Conservation (phyloP, 495 filamentous ascomycete genomes). For the Pseudomonodictys pantanalensis region DNA sequence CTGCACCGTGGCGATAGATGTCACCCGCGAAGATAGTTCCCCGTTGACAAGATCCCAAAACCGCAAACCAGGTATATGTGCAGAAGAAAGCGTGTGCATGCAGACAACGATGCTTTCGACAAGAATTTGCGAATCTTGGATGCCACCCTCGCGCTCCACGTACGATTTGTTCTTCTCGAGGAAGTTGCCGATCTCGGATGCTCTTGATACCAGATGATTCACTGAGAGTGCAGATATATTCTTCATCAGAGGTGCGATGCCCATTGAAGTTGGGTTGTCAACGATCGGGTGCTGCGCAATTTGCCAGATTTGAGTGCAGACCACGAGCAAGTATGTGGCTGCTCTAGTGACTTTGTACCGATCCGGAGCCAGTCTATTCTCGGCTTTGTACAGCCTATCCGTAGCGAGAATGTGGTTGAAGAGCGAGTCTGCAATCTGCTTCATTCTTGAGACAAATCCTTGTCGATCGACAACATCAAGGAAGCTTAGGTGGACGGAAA, state of each 20-base stretch:
- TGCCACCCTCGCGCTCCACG: slow-evolving; percentile 60
- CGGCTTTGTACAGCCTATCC: not conserved
- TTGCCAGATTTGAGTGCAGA: slow-evolving; percentile 29
- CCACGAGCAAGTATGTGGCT: slow-evolving; percentile 27
- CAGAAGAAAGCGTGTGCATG: slow-evolving; percentile 56
- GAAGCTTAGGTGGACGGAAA: slow-evolving; percentile 51
- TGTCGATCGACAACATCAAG: slow-evolving; percentile 48
- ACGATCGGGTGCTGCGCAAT: slow-evolving; percentile 28
- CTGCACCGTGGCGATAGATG: slow-evolving; percentile 49
- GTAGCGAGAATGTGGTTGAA: not conserved
- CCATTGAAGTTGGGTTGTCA: slow-evolving; percentile 1
- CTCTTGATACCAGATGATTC: slow-evolving; percentile 13
- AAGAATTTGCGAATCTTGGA: slow-evolving; percentile 55
- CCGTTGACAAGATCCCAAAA: slow-evolving; percentile 62
- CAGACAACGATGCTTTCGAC: slow-evolving; percentile 67
- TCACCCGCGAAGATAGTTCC: slow-evolving; percentile 41
- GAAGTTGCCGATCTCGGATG: slow-evolving; percentile 50
- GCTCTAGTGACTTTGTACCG: slow-evolving; percentile 7
- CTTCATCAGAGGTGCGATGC: slow-evolving; percentile 2
- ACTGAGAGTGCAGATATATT: slow-evolving; percentile 17
- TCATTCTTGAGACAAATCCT: slow-evolving; percentile 27
- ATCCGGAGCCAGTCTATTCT: not conserved
- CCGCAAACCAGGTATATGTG: slow-evolving; percentile 43
- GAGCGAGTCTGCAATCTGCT: slow-evolving; percentile 10
- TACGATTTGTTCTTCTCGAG: slow-evolving; percentile 59